phyloP scores from a whole-genome alignment of 2,329 filamentous ascomycete genomes.

The Neonectria neomacrospora region DNA sequence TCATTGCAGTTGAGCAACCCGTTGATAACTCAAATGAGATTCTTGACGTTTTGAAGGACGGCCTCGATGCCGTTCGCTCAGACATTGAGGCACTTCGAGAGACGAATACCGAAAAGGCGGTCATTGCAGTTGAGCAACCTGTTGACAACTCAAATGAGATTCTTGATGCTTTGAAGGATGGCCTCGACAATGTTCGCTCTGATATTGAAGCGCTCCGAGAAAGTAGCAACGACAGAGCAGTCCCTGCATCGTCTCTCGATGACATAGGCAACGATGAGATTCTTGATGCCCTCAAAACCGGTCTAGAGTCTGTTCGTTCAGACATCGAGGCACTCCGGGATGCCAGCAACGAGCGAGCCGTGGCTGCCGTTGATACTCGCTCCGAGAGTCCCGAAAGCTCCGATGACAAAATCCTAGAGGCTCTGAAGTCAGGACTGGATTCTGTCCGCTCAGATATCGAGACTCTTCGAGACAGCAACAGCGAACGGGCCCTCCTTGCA shows the following conservation, averaged over 20 bases:
- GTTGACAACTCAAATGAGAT: slow-evolving; percentile 75
- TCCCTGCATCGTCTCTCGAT: slow-evolving; percentile 64
- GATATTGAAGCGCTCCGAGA: slow-evolving; percentile 74
- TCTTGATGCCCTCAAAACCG: slow-evolving; percentile 82
- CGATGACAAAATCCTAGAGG: slow-evolving; percentile 82
- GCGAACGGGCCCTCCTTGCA: slow-evolving; percentile 60
- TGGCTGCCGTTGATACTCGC: slow-evolving; percentile 51
- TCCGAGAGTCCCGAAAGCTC: slow-evolving; percentile 53
- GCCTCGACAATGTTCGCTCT: slow-evolving; percentile 74
- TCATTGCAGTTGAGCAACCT: slow-evolving; percentile 52
- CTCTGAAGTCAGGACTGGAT: slow-evolving; percentile 81
- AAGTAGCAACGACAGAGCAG: slow-evolving; percentile 76
- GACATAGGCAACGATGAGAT: slow-evolving; percentile 83
- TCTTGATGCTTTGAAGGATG: slow-evolving; percentile 82
- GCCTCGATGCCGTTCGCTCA: slow-evolving; percentile 39
- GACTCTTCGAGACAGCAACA: slow-evolving; percentile 68
- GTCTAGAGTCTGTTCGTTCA: slow-evolving; percentile 74
- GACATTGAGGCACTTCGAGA: slow-evolving; percentile 60
- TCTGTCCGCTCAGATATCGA: slow-evolving; percentile 81
- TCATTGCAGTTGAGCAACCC: slow-evolving; percentile 49
- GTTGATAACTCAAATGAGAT: slow-evolving; percentile 79
- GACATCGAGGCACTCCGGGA: slow-evolving; percentile 76
- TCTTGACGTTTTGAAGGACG: slow-evolving; percentile 60
- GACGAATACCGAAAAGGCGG: slow-evolving; percentile 66
- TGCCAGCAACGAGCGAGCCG: slow-evolving; percentile 74